Percentiles rank a stretch among this genome's conserved stretches.
Conservation (phyloP, 2,329 filamentous ascomycete genomes). For the Diaporthe nobilis region DNA sequence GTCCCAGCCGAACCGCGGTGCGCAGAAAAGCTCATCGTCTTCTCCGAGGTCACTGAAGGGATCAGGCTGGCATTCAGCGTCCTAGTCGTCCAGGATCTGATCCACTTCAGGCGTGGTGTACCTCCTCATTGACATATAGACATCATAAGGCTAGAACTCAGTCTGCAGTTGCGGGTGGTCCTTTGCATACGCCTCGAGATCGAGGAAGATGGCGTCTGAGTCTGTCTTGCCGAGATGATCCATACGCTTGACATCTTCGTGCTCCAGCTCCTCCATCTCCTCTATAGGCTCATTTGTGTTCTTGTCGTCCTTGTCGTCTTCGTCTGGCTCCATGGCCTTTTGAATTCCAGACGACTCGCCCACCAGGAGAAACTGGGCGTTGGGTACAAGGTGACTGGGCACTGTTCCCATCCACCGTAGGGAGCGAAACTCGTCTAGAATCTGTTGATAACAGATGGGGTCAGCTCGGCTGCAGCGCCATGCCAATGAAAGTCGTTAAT, state of each 20-base stretch:
- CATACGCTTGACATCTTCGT: conserved; percentile 80
- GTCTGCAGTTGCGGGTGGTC: conserved; percentile 76
- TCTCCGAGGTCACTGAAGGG: background rate
- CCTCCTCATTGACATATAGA: background rate
- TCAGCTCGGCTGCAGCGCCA: background rate
- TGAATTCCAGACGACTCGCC: conserved; percentile 74
- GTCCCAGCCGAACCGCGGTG: too few species aligned
- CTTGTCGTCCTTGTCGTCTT: conserved; percentile 68
- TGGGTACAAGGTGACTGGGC: conserved; percentile 80
- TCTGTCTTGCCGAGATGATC: conserved; percentile 62
- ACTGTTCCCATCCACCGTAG: conserved; percentile 82
- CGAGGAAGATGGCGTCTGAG: conserved; percentile 61
- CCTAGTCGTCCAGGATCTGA: background rate
- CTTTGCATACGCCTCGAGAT: conserved; percentile 64
- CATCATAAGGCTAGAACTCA: conserved; percentile 58
- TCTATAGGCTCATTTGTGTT: conserved; percentile 76
- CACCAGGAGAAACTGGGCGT: conserved; percentile 84
- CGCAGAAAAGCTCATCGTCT: background rate
- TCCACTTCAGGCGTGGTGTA: too few species aligned
- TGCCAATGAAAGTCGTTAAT: conserved; percentile 1
- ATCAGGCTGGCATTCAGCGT: background rate
- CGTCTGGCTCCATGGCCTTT: conserved; percentile 69
- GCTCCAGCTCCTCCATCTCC: conserved; percentile 81
- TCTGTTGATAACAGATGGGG: conserved; percentile 61
- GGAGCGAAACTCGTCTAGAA: conserved; percentile 79